Conservation (phyloP, 2,329 filamentous ascomycete species). For the Gliomastix tumulicola region DNA sequence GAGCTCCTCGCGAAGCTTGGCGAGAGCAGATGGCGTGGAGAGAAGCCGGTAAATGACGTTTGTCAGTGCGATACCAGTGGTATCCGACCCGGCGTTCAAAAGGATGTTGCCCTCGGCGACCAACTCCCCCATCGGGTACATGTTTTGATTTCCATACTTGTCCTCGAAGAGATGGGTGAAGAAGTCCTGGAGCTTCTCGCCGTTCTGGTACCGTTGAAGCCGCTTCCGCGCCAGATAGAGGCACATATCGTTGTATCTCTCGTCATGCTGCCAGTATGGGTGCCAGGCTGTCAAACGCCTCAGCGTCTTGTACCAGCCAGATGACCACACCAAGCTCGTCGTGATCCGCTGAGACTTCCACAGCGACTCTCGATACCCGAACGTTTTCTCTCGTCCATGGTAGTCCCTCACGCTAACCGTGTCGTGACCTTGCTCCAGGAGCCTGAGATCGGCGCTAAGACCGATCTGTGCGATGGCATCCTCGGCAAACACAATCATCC, state of each 20-base stretch:
- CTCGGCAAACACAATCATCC: constrained; percentile 48
- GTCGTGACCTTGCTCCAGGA: constrained; percentile 3
- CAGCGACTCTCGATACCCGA: background rate
- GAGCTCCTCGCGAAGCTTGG: constrained; percentile 34
- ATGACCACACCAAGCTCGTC: background rate
- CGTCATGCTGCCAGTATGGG: background rate
- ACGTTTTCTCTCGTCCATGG: background rate
- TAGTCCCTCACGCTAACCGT: background rate
- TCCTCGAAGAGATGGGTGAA: constrained; percentile 48
- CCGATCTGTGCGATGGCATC: constrained; percentile 46
- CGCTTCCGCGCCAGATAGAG: constrained; percentile 1
- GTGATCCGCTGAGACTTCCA: background rate
- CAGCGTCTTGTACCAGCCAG: constrained; percentile 15
- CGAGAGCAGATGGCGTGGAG: constrained; percentile 30
- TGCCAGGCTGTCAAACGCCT: constrained; percentile 33
- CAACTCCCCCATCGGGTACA: constrained; percentile 50
- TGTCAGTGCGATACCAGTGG: constrained; percentile 39
- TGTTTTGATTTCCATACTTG: constrained; percentile 26
- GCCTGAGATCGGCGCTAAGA: background rate
- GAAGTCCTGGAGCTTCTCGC: constrained; percentile 52
- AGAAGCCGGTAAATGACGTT: constrained; percentile 47
- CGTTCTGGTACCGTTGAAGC: constrained; percentile 32
- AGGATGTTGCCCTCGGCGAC: constrained; percentile 48
- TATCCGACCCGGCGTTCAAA: constrained; percentile 42
- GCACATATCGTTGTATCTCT: background rate